phyloP scores from a whole-genome alignment of 495 filamentous ascomycete species.

The Podospora comata region DNA sequence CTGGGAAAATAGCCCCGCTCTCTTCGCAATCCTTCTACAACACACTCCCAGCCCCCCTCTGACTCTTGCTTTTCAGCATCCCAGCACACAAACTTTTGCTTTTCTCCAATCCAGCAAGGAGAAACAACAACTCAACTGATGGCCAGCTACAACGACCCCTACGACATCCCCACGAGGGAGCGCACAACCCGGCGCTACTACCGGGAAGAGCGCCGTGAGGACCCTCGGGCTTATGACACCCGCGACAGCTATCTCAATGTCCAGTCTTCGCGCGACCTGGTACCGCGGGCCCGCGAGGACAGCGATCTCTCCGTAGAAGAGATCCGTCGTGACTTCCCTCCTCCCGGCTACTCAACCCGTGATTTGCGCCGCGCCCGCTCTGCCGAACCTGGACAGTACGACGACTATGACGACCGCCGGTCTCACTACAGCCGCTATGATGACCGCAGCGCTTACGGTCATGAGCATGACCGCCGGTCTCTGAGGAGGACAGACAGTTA shows the following conservation, averaged over 20 bases:
- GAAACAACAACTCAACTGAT: constrained; percentile 25
- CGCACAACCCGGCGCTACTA: constrained; percentile 43
- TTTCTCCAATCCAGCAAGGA: not conserved
- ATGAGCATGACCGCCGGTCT: constrained; percentile 45
- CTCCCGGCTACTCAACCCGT: constrained; percentile 51
- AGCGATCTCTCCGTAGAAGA: constrained; percentile 64
- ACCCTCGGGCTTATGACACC: constrained; percentile 48
- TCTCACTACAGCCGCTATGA: constrained; percentile 42
- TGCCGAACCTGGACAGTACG: constrained; percentile 45
- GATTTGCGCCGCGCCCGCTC: constrained; percentile 53
- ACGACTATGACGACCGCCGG: constrained; percentile 44
- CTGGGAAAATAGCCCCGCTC: constrained; percentile 3
- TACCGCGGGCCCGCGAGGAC: constrained; percentile 54
- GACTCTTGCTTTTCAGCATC: not conserved
- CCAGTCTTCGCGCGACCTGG: constrained; percentile 44
- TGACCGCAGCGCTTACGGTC: constrained; percentile 34
- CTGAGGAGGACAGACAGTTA: constrained; percentile 33
- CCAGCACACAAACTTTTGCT: not conserved
- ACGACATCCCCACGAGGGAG: constrained; percentile 43
- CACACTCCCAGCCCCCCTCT: not conserved
- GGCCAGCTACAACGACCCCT: constrained; percentile 46
- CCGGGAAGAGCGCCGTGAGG: constrained; percentile 46
- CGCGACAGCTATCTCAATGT: constrained; percentile 49
- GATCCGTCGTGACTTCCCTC: constrained; percentile 64
- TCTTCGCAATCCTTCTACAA: not conserved